Evolutionary conservation across 2,329 filamentous ascomycete genomes (phyloP), one percentile per base, ranked within the genome.

Genomic region (Paraphoma chrysanthemicola): DNA sequence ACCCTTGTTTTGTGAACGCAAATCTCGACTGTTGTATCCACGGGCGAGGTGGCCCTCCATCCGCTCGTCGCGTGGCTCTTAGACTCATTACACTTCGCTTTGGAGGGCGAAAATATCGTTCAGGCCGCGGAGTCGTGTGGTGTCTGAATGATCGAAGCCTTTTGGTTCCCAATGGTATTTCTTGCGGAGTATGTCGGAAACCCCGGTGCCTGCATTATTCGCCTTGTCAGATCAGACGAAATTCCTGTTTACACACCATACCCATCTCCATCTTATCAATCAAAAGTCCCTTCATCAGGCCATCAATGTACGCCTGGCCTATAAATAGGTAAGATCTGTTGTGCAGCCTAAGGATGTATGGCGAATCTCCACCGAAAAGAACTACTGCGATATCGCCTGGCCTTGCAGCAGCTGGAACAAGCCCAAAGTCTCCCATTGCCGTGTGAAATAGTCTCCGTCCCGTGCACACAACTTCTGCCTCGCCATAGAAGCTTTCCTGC

Each of bases 381-480:
- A 60, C 49, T 6, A 56, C 52, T 2, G 55, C 48, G 1, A 60
- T 18, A 28, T 60, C 57, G 0, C 49, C 60, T 28, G n/a, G 16
- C 4, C 44, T 48, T 54, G 57, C 51, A 42, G 44, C 44, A n/a
- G 9, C n/a, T 5, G 56, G 56, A 0, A 53, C 56, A 7, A 59
- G 36, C 1, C 59, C 56, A 23, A 23, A 53, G 7, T 48, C 16
- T 1, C 51, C 43, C 6, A 46, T 48, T 0, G 18, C 6, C 12
- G 28, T 57, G 23, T 33, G 23, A 14, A 57, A 60, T 3, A 60
- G 16, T 9, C 51, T 17, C 16, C 46, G 47, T 5, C 29, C 11
- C 6, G 6, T 1, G 47, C 48, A 48, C 12, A 16, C 6, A 1
- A 1, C 23, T 30, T 46, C 33, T 18, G 47, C 53, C 9, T 41